phyloP scores from a whole-genome alignment of 768 basidiomycete species.

The Termitomyces sp. region DNA sequence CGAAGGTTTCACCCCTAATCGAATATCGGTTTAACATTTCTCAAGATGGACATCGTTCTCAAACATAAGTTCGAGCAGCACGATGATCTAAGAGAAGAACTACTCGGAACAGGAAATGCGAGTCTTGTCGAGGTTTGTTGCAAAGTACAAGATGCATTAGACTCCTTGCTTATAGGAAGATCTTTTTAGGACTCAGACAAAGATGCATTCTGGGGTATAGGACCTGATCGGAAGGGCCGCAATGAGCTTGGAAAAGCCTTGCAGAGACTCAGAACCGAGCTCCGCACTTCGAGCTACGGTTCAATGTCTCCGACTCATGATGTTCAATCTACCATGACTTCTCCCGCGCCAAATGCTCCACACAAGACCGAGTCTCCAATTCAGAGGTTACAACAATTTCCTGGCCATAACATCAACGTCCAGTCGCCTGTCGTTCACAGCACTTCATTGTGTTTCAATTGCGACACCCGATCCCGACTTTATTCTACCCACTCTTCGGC shows the following conservation, averaged over 20 bases:
- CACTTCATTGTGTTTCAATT: not conserved
- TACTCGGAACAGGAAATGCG: slow-evolving; percentile 62
- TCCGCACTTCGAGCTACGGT: slow-evolving; percentile 27
- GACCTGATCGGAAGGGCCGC: slow-evolving; percentile 58
- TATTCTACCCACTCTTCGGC: not conserved
- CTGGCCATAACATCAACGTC: not conserved
- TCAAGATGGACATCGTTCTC: slow-evolving; percentile 58
- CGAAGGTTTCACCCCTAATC: not conserved
- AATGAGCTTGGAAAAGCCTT: slow-evolving; percentile 76
- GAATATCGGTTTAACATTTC: slow-evolving; percentile 16
- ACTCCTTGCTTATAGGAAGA: not conserved
- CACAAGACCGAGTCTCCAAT: slow-evolving; percentile 23
- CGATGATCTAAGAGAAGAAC: slow-evolving; percentile 48
- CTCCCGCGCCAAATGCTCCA: not conserved
- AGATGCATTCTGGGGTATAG: slow-evolving; percentile 78
- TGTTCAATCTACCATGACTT: not conserved
- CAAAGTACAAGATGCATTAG: not conserved
- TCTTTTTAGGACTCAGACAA: slow-evolving; percentile 60
- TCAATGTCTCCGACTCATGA: not conserved
- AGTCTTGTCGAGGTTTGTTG: slow-evolving; percentile 61
- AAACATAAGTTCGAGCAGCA: slow-evolving; percentile 75
- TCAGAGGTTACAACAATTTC: slow-evolving; percentile 16
- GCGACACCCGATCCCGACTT: not conserved
- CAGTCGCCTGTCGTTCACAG: not conserved
- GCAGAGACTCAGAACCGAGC: slow-evolving; percentile 52